Base-by-base conservation (phyloP, 306 rosid genomes). In the Lagenaria siceraria region DNA sequence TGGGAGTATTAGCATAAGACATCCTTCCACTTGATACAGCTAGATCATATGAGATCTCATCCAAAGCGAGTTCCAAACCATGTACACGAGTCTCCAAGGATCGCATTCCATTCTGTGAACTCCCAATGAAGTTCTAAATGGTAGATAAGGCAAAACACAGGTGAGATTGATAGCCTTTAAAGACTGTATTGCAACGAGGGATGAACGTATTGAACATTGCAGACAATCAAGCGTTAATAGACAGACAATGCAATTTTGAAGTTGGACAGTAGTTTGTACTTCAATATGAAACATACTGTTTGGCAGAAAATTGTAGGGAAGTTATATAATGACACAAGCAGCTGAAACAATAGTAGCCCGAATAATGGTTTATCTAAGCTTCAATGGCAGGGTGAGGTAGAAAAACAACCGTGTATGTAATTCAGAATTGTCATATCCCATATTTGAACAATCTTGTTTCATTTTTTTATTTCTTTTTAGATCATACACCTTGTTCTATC, bases 71-170 rank as follows among this genome's bases (percentile, higher is more conserved):
- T 86, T 96, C 99, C 53, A 96, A 92, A 72, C 99, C 97, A 78
- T 90, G 98, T 9, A 96, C 99, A 24, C 99, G 99, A 7, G 92
- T 88, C 90, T 96, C 99, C 84, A 96, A 81, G 24, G 97, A 85
- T n/a, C 27, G 91, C 97, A 96, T 89, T 81, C 98, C 99, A 54
- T 81, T 86, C 79, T 92, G 97, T 15, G 99, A 96, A 96, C 88
- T 96, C 78, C 96, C 96, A 59, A 96, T 92, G 91, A 96, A 90
- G 81, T 83, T 89, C 99, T 96, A 61, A 17, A 69, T 49, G 46
- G 86, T 52, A 74, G 62, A 48, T 53, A 64, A 66, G 77, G 78
- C 70, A 78, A 63, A 17, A 40, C 36, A 78, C 38, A 73, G 18
- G 27, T 59, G 35, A 42, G 77, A 72, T 8, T 13, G 17, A 35